Evolutionary conservation across 140 eudicot genomes (phyloP).

Genomic region (Artemisia princeps): DNA sequence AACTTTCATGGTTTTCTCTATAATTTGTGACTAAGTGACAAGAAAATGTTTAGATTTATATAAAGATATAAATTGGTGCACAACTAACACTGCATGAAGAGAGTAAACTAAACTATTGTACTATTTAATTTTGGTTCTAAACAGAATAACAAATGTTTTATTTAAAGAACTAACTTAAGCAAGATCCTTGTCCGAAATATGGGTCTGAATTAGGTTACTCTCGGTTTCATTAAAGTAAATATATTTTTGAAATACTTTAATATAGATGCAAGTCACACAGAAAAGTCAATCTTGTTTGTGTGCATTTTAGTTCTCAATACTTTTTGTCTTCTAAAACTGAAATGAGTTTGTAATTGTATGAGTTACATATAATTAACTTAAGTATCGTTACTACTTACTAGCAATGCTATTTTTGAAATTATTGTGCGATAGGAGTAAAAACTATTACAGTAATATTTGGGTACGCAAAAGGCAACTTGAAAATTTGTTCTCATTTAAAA

Average conservation of each 20-base stretch:
- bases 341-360: too few species aligned
- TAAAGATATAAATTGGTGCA: neutral
- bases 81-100: neutral
- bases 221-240: too few species aligned
- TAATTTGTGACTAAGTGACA: neutral
- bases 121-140: neutral
- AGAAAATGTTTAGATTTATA: constrained; percentile 19
- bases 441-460: too few species aligned
- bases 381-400: too few species aligned
- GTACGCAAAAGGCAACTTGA: too few species aligned
- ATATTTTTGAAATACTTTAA: neutral
- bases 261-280: neutral
- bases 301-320: too few species aligned
- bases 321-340: too few species aligned
- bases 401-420: too few species aligned
- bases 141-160: neutral
- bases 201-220: constrained; percentile 8
- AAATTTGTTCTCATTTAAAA: neutral
- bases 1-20: constrained; percentile 21
- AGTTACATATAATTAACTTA: too few species aligned
- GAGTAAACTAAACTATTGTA: neutral
- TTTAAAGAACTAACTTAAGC: neutral
- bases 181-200: neutral
- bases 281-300: too few species aligned
- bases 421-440: too few species aligned